Evolutionary conservation across 2,329 filamentous ascomycete genomes (phyloP).

Genomic region (Venturia oleaginea): DNA sequence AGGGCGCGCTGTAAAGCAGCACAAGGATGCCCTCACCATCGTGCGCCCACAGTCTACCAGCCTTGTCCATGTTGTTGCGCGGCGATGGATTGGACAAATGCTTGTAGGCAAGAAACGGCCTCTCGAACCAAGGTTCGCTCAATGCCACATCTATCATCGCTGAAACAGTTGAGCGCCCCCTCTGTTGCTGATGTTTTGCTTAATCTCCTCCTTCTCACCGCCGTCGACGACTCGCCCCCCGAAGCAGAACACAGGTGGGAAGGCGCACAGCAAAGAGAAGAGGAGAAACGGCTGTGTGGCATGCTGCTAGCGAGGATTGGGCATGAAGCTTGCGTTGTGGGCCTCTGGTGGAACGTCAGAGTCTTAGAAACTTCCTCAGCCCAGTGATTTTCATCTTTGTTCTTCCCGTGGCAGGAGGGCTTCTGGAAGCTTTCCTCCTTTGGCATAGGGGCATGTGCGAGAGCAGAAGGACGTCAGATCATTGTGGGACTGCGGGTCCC

Average conservation of each 20-base stretch:
- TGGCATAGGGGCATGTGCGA: background rate
- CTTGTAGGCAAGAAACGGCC: background rate
- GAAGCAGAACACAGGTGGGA: background rate
- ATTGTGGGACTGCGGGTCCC: background rate
- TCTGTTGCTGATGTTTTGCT: background rate
- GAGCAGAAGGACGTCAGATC: background rate
- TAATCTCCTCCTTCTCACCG: background rate
- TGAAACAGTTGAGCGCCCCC: background rate
- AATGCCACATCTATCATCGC: background rate
- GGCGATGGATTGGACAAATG: background rate
- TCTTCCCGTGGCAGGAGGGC: background rate
- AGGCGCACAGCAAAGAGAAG: background rate
- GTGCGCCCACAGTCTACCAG: background rate
- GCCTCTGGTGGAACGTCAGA: background rate
- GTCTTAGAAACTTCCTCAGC: constrained; percentile 5
- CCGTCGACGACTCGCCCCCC: background rate
- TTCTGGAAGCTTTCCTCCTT: background rate
- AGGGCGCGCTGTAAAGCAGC: background rate
- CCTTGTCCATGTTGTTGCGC: background rate
- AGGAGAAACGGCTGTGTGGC: constrained; percentile 1
- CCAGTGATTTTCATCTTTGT: background rate
- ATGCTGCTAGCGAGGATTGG: background rate
- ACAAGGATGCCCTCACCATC: background rate
- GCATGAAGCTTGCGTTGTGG: background rate
- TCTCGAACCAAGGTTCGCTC: constrained; percentile 1